Evolutionary conservation across 208 protist genomes (phyloP), one percentile per base, ranked within the genome.

Genomic region (Herpetomonas muscarum): DNA sequence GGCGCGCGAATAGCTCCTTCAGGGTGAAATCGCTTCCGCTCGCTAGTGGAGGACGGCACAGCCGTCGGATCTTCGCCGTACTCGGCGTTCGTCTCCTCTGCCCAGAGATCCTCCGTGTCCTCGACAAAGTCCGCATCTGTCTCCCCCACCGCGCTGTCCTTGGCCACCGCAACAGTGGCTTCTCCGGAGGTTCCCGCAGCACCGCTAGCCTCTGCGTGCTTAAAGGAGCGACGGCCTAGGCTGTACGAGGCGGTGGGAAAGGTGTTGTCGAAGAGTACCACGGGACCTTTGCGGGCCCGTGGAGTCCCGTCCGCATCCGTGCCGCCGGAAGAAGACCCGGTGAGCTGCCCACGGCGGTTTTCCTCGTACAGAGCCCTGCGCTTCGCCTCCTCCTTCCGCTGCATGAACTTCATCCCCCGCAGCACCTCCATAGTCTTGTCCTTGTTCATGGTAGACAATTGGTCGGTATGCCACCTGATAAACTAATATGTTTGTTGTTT

Each of bases 321-420:
- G 28, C 55, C 61, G 5, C 22, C 47, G 26, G 52, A 52, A 12
- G 89, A 44, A 17, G 73, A 70, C 12, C 72, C 69, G 37, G 79
- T 70, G n/a, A 88, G 45, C 39, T 71, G 58, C 49, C 81, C 75
- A 15, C 74, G 66, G 32, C 87, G 88, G 32, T 84, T 57, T 0
- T 68, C 37, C 54, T 95, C 85, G 73, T 86, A 90, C 26, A 78
- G 58, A 32, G 79, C 78, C 13, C 88, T 75, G 1, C 85, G 79
- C 64, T 87, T 87, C 22, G 72, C 75, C 57, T 95, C 88, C 47
- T 95, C 85, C 64, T 92, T 92, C 36, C 88, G 85, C 62, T 95
- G 88, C 88, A 95, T 95, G 57, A 95, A 95, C 66, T 92, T 95
- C 88, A 95, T 92, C 64, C 83, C 74, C 2, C 82, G 77, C 21